Evolutionary conservation across 257 asterid species (phyloP), one percentile per base, ranked within the genome.

Genomic region (Primulina huaijiensis): DNA sequence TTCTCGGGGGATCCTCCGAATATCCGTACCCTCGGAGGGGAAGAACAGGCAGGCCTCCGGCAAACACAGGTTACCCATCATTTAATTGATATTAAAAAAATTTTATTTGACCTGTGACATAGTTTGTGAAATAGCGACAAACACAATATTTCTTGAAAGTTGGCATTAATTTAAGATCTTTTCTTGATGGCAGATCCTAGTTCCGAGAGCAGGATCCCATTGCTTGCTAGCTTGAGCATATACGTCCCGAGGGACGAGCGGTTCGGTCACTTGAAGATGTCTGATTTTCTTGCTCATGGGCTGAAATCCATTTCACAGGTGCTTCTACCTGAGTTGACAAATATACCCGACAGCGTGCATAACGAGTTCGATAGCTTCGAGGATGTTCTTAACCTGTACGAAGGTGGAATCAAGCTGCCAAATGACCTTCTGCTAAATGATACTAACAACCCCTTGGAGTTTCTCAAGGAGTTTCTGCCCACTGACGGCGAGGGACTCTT

Each of bases 1-100:
- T 78, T 27, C 79, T 80, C 5, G 88, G 88, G 2, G 88, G 88
- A 17, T 78, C 85, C 0, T 46, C 69, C 0, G 75, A 78, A 25
- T 81, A 80, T 66, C 88, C 88, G 20, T 83, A 83, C 65, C 97
- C 97, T 46, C 93, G 95, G 0, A 81, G 97, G 75, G 97, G 95
- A 19, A 85, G 89, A 69, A 90, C 97, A 0, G 90, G 93, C 38
- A 58, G 95, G 5, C 72, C 87, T 58, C 85, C 89, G 25, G 71
- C 95, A 25, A 76, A 60, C 27, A 76, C 82, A 68, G 92, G 96
- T 85, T 23, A 23, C 25, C 25, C 25, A 23, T 23, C 25, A 23
- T 23, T 23, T 23, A 23, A 23, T 23, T 23, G 25, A 23, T 23
- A 23, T 23, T 23, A 23, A 0, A 23, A 23, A 23, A 23, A 23